phyloP scores from a whole-genome alignment of 163 green algal species.

The Coccomyxa subellipsoidea region DNA sequence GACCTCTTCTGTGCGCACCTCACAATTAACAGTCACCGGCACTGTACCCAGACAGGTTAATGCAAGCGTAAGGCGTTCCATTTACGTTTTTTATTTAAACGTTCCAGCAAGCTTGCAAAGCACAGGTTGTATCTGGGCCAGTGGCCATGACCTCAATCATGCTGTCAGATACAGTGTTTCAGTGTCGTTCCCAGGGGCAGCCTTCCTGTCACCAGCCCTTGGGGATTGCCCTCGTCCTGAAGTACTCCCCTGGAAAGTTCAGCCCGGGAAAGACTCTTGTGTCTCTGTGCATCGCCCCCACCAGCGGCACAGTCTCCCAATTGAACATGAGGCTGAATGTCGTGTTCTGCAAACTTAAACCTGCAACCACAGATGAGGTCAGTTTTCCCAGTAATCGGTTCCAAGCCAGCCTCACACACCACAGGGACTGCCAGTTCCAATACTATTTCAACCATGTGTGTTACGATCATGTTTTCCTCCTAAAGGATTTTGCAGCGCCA shows the following conservation, averaged over 20 bases:
- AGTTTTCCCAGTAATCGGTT: neutral
- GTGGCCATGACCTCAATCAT: too few species aligned
- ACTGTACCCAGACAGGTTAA: too few species aligned
- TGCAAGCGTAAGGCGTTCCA: too few species aligned
- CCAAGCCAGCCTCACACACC: neutral
- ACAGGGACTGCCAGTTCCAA: neutral
- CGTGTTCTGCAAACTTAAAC: neutral
- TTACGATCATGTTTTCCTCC: neutral
- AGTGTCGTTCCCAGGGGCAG: too few species aligned
- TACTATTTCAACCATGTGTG: neutral
- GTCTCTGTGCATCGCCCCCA: neutral
- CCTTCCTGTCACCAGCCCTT: neutral
- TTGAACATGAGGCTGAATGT: neutral
- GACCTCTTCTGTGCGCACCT: too few species aligned
- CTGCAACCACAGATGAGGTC: neutral
- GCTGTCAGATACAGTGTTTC: too few species aligned
- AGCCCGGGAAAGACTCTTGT: neutral
- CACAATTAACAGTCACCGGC: too few species aligned
- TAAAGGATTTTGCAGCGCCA: neutral
- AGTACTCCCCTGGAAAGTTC: constrained; percentile 1
- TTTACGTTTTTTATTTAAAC: too few species aligned
- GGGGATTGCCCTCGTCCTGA: neutral
- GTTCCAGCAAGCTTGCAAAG: too few species aligned
- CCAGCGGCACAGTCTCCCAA: constrained; percentile 1
- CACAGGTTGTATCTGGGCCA: too few species aligned